Conservation (phyloP, 2,329 filamentous ascomycete genomes). For the Sporothrix pallida region DNA sequence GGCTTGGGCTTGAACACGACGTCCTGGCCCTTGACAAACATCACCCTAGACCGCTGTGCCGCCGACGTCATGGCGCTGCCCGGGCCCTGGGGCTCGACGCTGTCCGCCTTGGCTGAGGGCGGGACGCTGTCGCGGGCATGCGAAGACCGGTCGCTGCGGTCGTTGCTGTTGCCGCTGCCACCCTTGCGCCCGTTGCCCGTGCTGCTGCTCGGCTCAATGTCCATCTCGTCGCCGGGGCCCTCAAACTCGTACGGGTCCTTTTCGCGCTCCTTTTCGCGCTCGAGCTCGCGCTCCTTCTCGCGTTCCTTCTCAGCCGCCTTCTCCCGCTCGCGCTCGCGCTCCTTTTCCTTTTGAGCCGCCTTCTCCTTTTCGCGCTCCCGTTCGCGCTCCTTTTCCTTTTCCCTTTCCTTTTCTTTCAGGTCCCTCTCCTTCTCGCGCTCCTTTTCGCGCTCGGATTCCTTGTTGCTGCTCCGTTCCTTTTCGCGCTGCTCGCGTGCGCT, state of each 20-base stretch:
- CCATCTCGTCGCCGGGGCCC: slow-evolving; percentile 51
- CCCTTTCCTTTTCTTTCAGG: slow-evolving; percentile 29
- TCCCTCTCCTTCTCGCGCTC: slow-evolving; percentile 38
- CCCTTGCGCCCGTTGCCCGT: slow-evolving; percentile 41
- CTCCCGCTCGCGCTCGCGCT: slow-evolving; percentile 34
- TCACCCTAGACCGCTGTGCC: slow-evolving; percentile 56
- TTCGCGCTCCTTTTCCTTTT: slow-evolving; percentile 38
- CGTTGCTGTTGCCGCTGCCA: slow-evolving; percentile 41
- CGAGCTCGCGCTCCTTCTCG: slow-evolving; percentile 41
- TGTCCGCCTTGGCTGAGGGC: slow-evolving; percentile 61
- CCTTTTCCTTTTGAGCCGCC: slow-evolving; percentile 30
- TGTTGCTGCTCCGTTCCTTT: slow-evolving; percentile 30
- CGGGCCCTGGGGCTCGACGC: slow-evolving; percentile 58
- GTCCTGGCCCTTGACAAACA: slow-evolving; percentile 66
- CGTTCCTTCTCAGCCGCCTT: slow-evolving; percentile 40
- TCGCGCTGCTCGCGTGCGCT: slow-evolving; percentile 22
- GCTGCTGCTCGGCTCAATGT: slow-evolving; percentile 50
- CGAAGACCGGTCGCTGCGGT: slow-evolving; percentile 43
- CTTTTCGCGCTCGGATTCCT: slow-evolving; percentile 35
- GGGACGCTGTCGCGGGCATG: slow-evolving; percentile 46
- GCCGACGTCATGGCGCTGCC: slow-evolving; percentile 45
- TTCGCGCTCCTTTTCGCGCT: slow-evolving; percentile 42
- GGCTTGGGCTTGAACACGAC: slow-evolving; percentile 70
- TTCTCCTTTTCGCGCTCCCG: slow-evolving; percentile 30
- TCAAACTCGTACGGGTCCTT: slow-evolving; percentile 51